Base-by-base conservation (phyloP, 1,284 basidiomycete genomes). In the Papiliotrema flavescens region DNA sequence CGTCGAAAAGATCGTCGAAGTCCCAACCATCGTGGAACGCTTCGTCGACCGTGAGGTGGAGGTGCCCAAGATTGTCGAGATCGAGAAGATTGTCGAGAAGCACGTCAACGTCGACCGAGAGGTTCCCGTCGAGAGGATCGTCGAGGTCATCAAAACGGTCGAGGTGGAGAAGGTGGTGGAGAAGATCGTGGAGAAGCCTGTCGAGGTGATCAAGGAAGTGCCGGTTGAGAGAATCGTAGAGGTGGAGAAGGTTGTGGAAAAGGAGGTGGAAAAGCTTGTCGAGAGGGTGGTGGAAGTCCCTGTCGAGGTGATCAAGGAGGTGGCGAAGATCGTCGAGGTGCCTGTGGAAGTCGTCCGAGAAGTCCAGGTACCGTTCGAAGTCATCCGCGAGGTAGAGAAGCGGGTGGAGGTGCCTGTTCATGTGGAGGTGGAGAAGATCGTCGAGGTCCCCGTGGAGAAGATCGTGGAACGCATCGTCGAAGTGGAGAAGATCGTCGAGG, bases 61-160 rank as follows among this genome's bases (percentile, higher is more conserved):
- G 51, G 65, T 71, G 7, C 60, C 54, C 19, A 71, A 79, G 54
- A 63, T 61, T 26, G 61, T 72, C 28, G 71, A 76, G 49, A 71
- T 74, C 19, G 56, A 59, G 36, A 60, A 67, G 45, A 55, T 50
- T 15, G 62, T 68, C 39, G 67, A 71, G 59, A 63, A 40, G 49
- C 61, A 66, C 13, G 68, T 74, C 15, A 64, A 71, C 50, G 49
- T 58, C 70, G 77, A 56, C 47, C 44, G 26, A 8, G 49, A 44
- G 32, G 48, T 41, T 47, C 37, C 60, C 17, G 63, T 70, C 14
- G 67, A 72, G 47, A 64, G 62, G 54, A 61, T 62, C 22, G 78
- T 82, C 51, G 83, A 82, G 47, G 64, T 74, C 35, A 59, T 80
- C 78, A 63, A 60, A 51, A 55, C 44, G 51, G 63, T 79, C 76